Conservation (phyloP, 495 filamentous ascomycete species). For the Lentithecium fluviatile region DNA sequence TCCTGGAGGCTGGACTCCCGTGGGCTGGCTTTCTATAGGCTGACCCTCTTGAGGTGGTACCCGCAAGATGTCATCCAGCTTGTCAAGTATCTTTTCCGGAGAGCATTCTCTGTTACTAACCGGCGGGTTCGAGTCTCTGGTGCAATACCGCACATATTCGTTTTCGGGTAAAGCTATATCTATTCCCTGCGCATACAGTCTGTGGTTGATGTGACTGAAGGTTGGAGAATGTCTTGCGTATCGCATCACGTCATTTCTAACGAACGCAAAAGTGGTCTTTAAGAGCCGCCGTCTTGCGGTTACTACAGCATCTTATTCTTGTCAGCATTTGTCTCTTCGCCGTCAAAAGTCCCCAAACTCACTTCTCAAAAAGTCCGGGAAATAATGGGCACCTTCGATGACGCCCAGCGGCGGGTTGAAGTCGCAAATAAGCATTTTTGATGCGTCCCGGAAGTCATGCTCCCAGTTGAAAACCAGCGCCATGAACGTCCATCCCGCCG, state of each 20-base stretch:
- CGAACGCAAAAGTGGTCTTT: not conserved
- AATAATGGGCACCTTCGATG: not conserved
- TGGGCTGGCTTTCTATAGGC: too few relatives aligned
- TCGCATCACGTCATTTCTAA: not conserved
- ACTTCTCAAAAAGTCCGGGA: not conserved
- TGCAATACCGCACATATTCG: not conserved
- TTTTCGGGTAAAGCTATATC: not conserved
- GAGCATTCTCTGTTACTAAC: too few relatives aligned
- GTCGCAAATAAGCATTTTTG: not conserved
- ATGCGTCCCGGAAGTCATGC: not conserved
- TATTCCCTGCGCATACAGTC: not conserved
- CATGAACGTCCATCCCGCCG: not conserved
- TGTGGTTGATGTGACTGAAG: not conserved
- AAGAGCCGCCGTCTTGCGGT: not conserved
- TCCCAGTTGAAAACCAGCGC: not conserved
- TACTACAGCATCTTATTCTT: not conserved
- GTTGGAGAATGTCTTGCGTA: not conserved
- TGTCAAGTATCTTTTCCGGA: not conserved
- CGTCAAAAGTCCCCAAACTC: too few relatives aligned
- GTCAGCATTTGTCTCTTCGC: not conserved
- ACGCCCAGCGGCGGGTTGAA: not conserved
- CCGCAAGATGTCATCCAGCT: not conserved
- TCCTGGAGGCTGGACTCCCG: too few relatives aligned
- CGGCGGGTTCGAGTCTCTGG: too few relatives aligned
- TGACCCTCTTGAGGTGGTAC: conserved; percentile 31